These are phyloP conservation scores for Adiantum capillusveneris DNA, from an alignment of 75 land plant species.

Conservation along the genomic window DNA sequence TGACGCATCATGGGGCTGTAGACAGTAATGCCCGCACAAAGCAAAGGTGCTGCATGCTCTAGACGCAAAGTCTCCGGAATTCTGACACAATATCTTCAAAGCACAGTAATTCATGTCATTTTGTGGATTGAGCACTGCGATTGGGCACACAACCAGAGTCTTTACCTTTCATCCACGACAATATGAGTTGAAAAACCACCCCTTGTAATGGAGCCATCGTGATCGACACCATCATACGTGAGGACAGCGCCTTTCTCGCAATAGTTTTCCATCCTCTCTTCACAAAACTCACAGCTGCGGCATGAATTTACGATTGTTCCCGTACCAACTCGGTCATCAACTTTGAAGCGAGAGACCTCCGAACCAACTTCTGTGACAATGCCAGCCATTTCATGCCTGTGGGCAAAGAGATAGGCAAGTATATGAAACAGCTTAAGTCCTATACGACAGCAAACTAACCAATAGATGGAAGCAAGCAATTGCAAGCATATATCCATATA, in stretches of 20 bases:
- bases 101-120: conserved; percentile 1
- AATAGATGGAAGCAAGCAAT: no score
- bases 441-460: no score
- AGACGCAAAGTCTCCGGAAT: conserved; percentile 60
- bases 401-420: not conserved
- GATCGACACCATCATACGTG: conserved; percentile 55
- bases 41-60: conserved; percentile 66
- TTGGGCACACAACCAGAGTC: not conserved
- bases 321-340: conserved; percentile 73
- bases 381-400: conserved; percentile 92
- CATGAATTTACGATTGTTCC: conserved; percentile 68
- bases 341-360: conserved; percentile 49
- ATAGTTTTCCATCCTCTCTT: conserved; percentile 31
- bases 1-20: conserved; percentile 80
- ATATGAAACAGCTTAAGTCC: no score
- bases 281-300: conserved; percentile 60
- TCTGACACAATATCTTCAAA: conserved; percentile 42
- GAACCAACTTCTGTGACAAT: conserved; percentile 63
- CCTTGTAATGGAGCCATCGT: conserved; percentile 40
- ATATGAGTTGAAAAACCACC: conserved; percentile 76
- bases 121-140: not conserved
- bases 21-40: conserved; percentile 89
- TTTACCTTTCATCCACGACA: conserved; percentile 58
- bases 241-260: conserved; percentile 27
- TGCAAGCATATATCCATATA: no score